A percentile compares a stretch with the other conserved stretches of the same genome.
phyloP scores from a whole-genome alignment of 805 yeast species.

The Kluyveromyces aestuarii region DNA sequence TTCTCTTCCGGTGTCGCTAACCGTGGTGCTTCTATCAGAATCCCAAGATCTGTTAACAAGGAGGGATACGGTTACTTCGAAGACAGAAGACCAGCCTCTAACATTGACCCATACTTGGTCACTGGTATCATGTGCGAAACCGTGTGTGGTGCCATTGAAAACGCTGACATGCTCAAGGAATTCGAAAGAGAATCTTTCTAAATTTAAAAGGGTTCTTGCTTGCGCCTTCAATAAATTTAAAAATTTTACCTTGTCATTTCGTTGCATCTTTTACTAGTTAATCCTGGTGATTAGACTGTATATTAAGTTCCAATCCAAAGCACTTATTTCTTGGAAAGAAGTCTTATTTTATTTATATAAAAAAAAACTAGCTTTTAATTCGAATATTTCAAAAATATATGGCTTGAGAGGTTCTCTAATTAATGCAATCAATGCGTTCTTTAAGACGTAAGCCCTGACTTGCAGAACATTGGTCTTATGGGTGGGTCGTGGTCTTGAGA shows the following conservation, averaged over 20 bases:
- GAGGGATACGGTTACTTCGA: constrained; percentile 98
- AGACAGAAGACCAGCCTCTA: constrained; percentile 99
- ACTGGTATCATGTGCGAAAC: constrained; percentile 98
- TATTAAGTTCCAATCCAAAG: background rate
- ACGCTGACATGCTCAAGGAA: constrained; percentile 90
- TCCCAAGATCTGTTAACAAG: constrained; percentile 97
- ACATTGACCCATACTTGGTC: constrained; percentile 97
- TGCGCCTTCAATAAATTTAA: background rate
- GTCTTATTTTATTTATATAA: too few species aligned
- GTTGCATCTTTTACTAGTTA: background rate
- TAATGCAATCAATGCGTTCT: too few species aligned
- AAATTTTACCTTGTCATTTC: background rate
- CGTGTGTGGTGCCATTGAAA: constrained; percentile 87
- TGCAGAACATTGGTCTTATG: too few species aligned
- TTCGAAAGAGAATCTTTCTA: constrained; percentile 60
- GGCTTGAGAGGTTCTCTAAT: too few species aligned
- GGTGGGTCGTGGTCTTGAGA: too few species aligned
- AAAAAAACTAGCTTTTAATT: background rate
- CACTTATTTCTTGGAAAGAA: background rate
- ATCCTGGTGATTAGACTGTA: constrained; percentile 4
- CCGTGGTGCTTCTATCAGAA: constrained; percentile 98
- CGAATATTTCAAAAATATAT: too few species aligned
- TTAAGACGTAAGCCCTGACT: too few species aligned
- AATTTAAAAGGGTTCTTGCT: background rate
- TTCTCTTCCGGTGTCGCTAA: constrained; percentile 98